phyloP scores from a whole-genome alignment of 1,284 basidiomycete genomes.

The Apiotrichum gracile region DNA sequence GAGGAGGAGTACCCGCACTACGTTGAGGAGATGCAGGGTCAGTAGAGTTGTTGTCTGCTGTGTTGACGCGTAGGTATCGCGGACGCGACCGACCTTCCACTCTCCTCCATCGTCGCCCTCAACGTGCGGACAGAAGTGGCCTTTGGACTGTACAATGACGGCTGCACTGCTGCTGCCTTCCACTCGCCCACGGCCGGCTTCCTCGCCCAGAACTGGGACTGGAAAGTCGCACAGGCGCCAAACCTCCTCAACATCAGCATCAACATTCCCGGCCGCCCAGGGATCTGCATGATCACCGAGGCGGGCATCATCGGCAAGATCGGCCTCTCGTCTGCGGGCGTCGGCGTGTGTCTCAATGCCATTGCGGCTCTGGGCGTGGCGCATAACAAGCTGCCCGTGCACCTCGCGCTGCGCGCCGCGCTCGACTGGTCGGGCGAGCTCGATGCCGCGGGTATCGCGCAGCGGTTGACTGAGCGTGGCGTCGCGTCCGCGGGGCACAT shows the following conservation, averaged over 20 bases:
- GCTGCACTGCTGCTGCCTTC: conserved; percentile 10
- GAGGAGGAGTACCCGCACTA: conserved; percentile 9
- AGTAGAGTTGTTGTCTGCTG: background rate
- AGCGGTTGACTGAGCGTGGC: conserved; percentile 1
- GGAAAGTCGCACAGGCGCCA: conserved; percentile 6
- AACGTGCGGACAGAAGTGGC: conserved; percentile 21
- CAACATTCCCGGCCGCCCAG: background rate
- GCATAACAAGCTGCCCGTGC: conserved; percentile 10
- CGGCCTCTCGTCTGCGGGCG: conserved; percentile 9
- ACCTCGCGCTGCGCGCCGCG: conserved; percentile 12
- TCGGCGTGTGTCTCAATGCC: conserved; percentile 16
- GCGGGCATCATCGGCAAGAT: conserved; percentile 21
- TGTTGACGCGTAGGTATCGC: background rate
- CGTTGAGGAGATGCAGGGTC: conserved; percentile 17
- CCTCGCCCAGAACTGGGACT: conserved; percentile 21
- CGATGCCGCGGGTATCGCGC: conserved; percentile 1
- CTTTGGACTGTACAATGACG: conserved; percentile 12
- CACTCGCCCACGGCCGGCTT: conserved; percentile 1
- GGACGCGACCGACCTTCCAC: conserved; percentile 3
- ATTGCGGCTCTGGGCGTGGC: conserved; percentile 14
- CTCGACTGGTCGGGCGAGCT: conserved; percentile 14
- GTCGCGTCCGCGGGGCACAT: conserved; percentile 15
- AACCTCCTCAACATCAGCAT: conserved; percentile 13
- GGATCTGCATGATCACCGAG: conserved; percentile 14
- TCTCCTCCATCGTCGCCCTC: conserved; percentile 9